Evolutionary conservation across 163 green algal species (phyloP).

Genomic region (Scenedesmus sp.): DNA sequence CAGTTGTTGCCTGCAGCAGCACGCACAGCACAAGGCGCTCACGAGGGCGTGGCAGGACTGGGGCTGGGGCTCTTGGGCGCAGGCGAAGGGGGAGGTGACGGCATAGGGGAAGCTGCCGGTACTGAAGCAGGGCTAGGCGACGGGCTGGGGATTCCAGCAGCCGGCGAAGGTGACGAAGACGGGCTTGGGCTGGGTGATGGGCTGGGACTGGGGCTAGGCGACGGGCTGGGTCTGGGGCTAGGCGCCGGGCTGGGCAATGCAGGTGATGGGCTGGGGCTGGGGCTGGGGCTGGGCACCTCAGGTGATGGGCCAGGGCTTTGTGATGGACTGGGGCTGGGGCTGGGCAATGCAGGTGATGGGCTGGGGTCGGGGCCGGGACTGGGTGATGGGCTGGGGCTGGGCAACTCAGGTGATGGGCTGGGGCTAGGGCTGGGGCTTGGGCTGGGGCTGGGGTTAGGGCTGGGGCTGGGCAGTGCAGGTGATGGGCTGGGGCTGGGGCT

Average conservation of each 20-base stretch:
- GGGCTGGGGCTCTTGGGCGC: background rate
- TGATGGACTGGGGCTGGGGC: background rate
- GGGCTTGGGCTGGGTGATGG: no score
- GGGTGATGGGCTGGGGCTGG: background rate
- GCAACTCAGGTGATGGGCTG: background rate
- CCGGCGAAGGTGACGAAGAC: background rate
- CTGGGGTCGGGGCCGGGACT: background rate
- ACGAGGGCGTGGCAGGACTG: background rate
- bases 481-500: background rate
- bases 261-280: background rate
- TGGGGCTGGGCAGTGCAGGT: background rate
- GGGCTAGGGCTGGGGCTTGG: background rate
- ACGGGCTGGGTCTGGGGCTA: background rate
- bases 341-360: background rate
- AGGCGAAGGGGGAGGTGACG: no score
- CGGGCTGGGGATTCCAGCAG: background rate
- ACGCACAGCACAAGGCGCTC: background rate
- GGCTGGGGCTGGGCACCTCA: background rate
- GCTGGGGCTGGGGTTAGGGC: background rate
- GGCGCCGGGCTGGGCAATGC: no score
- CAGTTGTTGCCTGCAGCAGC: no score
- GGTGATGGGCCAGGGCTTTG: no score
- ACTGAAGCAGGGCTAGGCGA: background rate
- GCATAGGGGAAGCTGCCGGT: no score
- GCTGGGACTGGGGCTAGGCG: background rate